A percentile compares a stretch with the other conserved stretches of the same genome.
These are phyloP conservation scores for Powellomyces hirtus DNA, from an alignment of 192 early-diverging fungal genomes.

Conservation along the genomic window DNA sequence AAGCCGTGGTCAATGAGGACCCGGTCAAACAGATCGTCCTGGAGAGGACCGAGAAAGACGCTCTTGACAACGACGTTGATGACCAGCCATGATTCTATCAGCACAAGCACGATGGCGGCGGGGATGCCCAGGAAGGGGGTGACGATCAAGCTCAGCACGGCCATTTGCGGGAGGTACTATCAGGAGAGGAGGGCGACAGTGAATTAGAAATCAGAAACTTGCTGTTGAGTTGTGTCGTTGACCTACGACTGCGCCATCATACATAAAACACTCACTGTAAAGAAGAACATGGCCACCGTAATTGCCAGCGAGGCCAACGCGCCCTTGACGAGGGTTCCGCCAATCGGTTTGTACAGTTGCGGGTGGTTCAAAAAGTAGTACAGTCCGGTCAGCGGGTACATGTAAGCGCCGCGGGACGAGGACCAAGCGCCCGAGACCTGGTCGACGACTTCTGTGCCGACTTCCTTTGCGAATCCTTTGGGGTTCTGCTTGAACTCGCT, in stretches of 20 bases:
- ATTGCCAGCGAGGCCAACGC: slow-evolving; percentile 14
- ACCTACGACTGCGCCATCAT: too few relatives aligned
- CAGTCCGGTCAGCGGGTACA: slow-evolving; percentile 12
- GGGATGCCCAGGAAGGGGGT: slow-evolving; percentile 23
- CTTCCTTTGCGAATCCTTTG: background rate
- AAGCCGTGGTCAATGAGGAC: slow-evolving; percentile 9
- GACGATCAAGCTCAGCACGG: slow-evolving; percentile 15
- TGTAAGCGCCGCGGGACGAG: slow-evolving; percentile 4
- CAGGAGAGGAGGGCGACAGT: too few relatives aligned
- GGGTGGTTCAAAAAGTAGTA: slow-evolving; percentile 14
- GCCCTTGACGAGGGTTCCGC: slow-evolving; percentile 5
- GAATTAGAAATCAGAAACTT: too few relatives aligned
- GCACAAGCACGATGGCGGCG: slow-evolving; percentile 21
- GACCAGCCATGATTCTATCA: slow-evolving; percentile 25
- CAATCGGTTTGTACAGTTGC: slow-evolving; percentile 14
- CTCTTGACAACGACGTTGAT: slow-evolving; percentile 10
- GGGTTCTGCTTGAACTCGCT: slow-evolving; percentile 8
- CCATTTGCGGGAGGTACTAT: slow-evolving; percentile 22
- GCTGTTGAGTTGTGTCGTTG: too few relatives aligned
- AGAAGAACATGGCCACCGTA: slow-evolving; percentile 20
- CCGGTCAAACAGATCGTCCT: slow-evolving; percentile 28
- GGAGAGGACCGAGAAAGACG: slow-evolving; percentile 17
- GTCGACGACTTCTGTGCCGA: slow-evolving; percentile 1
- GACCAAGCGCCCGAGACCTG: slow-evolving; percentile 3
- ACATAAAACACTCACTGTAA: slow-evolving; percentile 23